Base-by-base conservation (phyloP, 495 filamentous ascomycete species). In the Aspergillus steynii region DNA sequence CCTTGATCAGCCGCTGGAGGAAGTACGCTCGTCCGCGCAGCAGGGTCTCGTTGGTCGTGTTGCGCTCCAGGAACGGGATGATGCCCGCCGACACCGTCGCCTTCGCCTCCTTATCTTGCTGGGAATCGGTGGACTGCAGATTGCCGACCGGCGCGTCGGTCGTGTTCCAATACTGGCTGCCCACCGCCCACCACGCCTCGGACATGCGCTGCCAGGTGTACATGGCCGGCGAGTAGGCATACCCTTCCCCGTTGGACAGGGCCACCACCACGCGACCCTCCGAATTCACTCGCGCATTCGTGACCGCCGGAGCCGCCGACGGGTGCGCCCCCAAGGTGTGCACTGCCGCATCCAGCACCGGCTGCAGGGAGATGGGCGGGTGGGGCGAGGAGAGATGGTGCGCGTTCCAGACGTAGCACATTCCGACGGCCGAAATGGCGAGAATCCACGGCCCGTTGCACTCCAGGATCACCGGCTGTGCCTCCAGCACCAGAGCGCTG, bases 101-200 rank as follows among this genome's bases (percentile, higher is more conserved):
- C 58, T 79, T 78, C 6, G 83, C 75, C 4, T 79, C 77, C 34
- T 79, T 76, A 37, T 84, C 82, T 34, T 83, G 80, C 12, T 77
- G 80, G 3, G 71, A 71, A 25, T 85, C 87, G 8, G 88, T 87
- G 0, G 90, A 85, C 53, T 92, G 88, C 7, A 96, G 71, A 55
- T 92, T 90, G 59, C 88, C 85, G 29, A 93, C 82, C 0, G 91
- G 90, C 12, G 89, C 87, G 62, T 94, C 93, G 42, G 91, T 92
- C n/a, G 90, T 91, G 74, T 96, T 96, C 95, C 96, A 98, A 72
- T 98, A 98, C 72, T 98, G 95, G 69, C 90, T 94, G 27, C 93
- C 94, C 1, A 97, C 91, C 2, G 95, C 93, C 95, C 96, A 99
- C 96, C 95, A 99, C 1, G 90, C 80, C 75, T 99, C 95, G 4